These are phyloP conservation scores for Aspergillus sp. DNA, from an alignment of 2,329 filamentous ascomycete species.

Conservation along the genomic window DNA sequence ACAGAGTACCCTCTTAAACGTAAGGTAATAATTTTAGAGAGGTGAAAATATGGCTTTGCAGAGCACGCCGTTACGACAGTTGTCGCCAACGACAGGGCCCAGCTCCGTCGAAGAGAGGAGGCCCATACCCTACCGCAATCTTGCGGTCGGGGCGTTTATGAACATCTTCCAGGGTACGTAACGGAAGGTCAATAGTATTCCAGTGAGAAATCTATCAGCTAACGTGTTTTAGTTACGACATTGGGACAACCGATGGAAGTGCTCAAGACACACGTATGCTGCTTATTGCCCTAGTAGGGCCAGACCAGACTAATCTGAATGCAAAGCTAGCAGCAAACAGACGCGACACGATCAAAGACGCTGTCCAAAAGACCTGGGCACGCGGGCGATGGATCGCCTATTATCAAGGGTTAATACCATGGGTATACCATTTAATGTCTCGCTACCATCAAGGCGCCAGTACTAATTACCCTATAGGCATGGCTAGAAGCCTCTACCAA, in stretches of 20 bases:
- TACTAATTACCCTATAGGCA: slow-evolving; percentile 45
- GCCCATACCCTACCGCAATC: slow-evolving; percentile 5
- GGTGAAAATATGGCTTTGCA: neutral
- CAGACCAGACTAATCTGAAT: neutral
- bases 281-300: neutral
- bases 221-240: neutral
- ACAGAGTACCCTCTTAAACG: no score
- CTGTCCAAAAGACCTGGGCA: slow-evolving; percentile 4
- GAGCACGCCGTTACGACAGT: neutral
- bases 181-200: neutral
- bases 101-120: neutral
- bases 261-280: slow-evolving; percentile 5
- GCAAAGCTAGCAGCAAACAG: slow-evolving; percentile 2
- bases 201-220: neutral
- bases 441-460: no score
- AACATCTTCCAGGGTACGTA: slow-evolving; percentile 5
- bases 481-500: slow-evolving; percentile 99
- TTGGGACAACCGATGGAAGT: slow-evolving; percentile 6
- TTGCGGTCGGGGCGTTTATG: slow-evolving; percentile 6
- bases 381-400: neutral
- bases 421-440: neutral
- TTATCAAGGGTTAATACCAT: slow-evolving; percentile 9
- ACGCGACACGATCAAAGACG: neutral
- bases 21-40: no score
- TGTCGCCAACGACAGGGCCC: neutral